These are phyloP conservation scores for Cudoniella acicularis DNA, from an alignment of 495 filamentous ascomycete genomes.

Conservation along the genomic window DNA sequence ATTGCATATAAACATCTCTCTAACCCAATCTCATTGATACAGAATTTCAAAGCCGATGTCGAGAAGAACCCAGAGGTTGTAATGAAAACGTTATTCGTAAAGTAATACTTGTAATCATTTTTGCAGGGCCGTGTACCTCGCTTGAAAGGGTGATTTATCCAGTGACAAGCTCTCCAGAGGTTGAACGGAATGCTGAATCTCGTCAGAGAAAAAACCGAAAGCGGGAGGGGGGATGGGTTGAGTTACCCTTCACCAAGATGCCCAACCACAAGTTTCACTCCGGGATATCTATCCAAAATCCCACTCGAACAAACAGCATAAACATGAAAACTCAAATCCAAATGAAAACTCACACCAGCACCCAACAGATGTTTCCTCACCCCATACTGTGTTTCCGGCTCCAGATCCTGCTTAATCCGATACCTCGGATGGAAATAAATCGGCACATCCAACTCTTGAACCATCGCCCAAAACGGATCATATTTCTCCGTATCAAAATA, in stretches of 20 bases:
- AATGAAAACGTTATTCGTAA: conserved; percentile 59
- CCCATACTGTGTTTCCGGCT: conserved; percentile 44
- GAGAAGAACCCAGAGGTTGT: conserved; percentile 62
- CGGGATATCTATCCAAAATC: conserved; percentile 53
- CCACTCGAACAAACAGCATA: conserved; percentile 51
- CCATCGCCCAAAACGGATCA: conserved; percentile 54
- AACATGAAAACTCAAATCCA: conserved; percentile 46
- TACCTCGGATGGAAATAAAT: conserved; percentile 60
- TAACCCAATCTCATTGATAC: conserved; percentile 38
- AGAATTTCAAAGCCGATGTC: conserved; percentile 45
- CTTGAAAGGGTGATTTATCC: conserved; percentile 49
- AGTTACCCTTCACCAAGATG: conserved; percentile 56
- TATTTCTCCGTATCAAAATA: conserved; percentile 56
- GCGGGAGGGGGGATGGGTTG: not conserved
- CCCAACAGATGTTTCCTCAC: conserved; percentile 34
- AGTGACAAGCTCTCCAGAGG: conserved; percentile 59
- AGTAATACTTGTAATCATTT: conserved; percentile 54
- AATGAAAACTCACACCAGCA: conserved; percentile 45
- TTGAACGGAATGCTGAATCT: conserved; percentile 53
- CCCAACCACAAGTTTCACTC: conserved; percentile 58
- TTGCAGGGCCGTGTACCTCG: conserved; percentile 43
- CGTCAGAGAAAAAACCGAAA: not conserved
- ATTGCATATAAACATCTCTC: conserved; percentile 38
- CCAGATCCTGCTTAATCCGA: conserved; percentile 43
- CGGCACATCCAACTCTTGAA: conserved; percentile 55